These are phyloP conservation scores for Eremothecium coryli DNA, from an alignment of 1,139 yeast species.

Conservation along the genomic window DNA sequence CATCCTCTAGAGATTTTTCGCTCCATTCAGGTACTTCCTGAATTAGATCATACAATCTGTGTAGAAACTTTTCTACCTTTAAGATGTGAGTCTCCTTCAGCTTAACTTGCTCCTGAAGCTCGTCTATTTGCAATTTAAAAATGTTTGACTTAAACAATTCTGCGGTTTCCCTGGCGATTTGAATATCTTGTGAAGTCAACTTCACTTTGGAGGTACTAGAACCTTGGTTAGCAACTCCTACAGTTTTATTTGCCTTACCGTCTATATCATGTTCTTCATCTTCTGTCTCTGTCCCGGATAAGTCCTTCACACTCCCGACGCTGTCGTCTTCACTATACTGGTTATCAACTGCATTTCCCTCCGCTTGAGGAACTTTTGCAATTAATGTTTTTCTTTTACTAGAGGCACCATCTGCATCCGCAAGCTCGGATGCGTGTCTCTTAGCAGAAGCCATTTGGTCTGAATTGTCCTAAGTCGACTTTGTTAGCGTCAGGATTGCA, in stretches of 20 bases:
- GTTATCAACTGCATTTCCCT: background rate
- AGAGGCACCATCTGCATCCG: conserved; percentile 8
- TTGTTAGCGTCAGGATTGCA: background rate
- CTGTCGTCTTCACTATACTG: conserved; percentile 1
- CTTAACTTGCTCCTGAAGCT: conserved; percentile 67
- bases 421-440: conserved; percentile 18
- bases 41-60: conserved; percentile 62
- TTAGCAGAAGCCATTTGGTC: conserved; percentile 16
- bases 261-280: conserved; percentile 14
- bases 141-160: conserved; percentile 90
- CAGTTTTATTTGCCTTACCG: conserved; percentile 11
- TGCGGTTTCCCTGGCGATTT: conserved; percentile 86
- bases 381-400: conserved; percentile 10
- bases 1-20: conserved; percentile 45
- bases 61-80: conserved; percentile 67
- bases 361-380: conserved; percentile 8
- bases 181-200: conserved; percentile 64
- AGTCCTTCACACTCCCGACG: background rate
- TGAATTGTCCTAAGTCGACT: background rate
- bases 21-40: conserved; percentile 50
- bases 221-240: conserved; percentile 15
- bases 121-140: conserved; percentile 90
- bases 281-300: conserved; percentile 4
- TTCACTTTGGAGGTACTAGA: conserved; percentile 10
- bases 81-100: conserved; percentile 60